phyloP scores from a whole-genome alignment of 176 grass and related monocot genomes.

The Triticum urartu region DNA sequence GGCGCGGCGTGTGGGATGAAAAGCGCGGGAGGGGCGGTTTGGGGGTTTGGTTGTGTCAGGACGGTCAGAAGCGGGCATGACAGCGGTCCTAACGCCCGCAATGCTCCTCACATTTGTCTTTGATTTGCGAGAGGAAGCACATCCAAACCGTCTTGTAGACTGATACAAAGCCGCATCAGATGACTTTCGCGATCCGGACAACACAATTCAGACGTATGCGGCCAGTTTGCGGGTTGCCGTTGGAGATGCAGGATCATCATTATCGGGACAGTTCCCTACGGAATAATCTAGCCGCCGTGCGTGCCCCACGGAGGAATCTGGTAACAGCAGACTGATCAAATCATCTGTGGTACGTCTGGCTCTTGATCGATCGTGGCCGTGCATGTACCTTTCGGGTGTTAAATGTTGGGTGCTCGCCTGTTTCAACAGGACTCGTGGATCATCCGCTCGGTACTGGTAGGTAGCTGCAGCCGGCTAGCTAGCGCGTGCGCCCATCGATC shows the following conservation, averaged over 20 bases:
- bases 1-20: no score
- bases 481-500: not conserved
- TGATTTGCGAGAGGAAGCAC: no score
- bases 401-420: not conserved
- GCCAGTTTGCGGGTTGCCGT: no score
- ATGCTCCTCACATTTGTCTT: no score
- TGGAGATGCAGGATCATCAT: not conserved
- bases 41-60: no score
- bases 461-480: not conserved
- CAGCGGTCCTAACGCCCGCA: no score
- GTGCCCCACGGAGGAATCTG: not conserved
- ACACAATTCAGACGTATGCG: no score
- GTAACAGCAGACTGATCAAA: not conserved
- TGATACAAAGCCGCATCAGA: accelerated
- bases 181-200: no score
- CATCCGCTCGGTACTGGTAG: not conserved
- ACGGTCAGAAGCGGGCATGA: no score
- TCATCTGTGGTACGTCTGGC: constrained; percentile 1
- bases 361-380: not conserved
- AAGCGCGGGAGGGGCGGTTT: no score
- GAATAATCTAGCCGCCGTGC: not conserved
- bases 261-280: not conserved
- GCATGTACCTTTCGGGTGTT: not conserved
- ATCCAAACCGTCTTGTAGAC: no score
- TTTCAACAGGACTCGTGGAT: not conserved